phyloP scores from a whole-genome alignment of 495 filamentous ascomycete species.

The Xylaria acuta region DNA sequence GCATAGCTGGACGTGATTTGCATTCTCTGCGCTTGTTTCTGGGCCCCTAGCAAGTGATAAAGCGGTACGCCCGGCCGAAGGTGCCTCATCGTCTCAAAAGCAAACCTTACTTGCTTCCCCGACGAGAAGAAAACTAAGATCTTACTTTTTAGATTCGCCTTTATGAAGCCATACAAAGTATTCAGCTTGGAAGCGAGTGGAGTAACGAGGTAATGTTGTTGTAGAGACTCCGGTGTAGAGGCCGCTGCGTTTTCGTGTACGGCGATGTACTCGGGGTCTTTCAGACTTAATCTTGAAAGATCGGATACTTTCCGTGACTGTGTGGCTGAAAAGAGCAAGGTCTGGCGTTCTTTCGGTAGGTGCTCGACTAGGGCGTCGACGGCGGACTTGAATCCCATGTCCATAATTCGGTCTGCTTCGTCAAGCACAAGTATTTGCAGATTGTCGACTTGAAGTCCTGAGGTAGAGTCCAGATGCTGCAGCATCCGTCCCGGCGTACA shows the following conservation, averaged over 20 bases:
- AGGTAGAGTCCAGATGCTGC: conserved; percentile 95
- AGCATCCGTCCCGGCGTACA: conserved; percentile 95
- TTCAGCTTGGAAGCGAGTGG: conserved; percentile 88
- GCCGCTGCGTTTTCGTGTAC: conserved; percentile 82
- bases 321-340: conserved; percentile 92
- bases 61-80: conserved; percentile 94
- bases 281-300: conserved; percentile 83
- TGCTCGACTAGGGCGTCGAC: conserved; percentile 95
- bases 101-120: conserved; percentile 94
- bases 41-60: conserved; percentile 92
- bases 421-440: conserved; percentile 93
- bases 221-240: conserved; percentile 83
- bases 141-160: conserved; percentile 85
- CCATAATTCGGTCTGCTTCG: conserved; percentile 95
- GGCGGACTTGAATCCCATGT: conserved; percentile 93
- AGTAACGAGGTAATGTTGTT: conserved; percentile 89
- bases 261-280: conserved; percentile 92
- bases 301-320: conserved; percentile 95
- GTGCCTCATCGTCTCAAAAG: conserved; percentile 90
- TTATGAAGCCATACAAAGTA: conserved; percentile 89
- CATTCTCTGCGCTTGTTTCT: conserved; percentile 86
- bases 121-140: conserved; percentile 94
- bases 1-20: conserved; percentile 87
- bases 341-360: conserved; percentile 85
- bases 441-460: conserved; percentile 86